phyloP scores from a whole-genome alignment of 1,284 basidiomycete species.

The Apiotrichum laibachii region DNA sequence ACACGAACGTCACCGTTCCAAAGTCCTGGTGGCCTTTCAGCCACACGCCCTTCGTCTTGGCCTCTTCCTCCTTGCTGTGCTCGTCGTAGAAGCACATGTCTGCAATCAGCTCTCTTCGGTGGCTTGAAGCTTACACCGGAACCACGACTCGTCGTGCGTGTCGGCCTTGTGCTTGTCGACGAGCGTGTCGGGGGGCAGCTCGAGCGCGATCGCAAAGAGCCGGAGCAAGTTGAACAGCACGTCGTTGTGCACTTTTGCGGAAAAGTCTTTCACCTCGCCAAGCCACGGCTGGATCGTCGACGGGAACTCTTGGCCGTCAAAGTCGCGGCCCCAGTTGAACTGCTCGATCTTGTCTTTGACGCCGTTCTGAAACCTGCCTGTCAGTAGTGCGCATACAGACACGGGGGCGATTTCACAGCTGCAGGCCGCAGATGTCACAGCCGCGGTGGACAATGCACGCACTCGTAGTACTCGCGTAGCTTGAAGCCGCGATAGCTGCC shows the following conservation, averaged over 20 bases:
- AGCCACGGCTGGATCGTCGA: conserved; percentile 18
- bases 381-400: too few species aligned
- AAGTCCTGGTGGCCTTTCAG: conserved; percentile 31
- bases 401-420: too few species aligned
- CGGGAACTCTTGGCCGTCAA: conserved; percentile 26
- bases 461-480: conserved; percentile 30
- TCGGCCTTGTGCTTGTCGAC: conserved; percentile 27
- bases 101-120: background rate
- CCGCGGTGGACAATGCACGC: conserved; percentile 1
- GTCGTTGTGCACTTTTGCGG: conserved; percentile 19
- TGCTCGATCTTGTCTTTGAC: conserved; percentile 33
- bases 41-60: conserved; percentile 25
- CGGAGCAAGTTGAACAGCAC: conserved; percentile 23
- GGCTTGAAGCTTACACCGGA: conserved; percentile 16
- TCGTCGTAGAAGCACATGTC: conserved; percentile 33
- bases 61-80: conserved; percentile 25
- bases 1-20: conserved; percentile 15
- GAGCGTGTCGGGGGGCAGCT: conserved; percentile 26
- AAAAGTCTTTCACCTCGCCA: conserved; percentile 23
- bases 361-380: conserved; percentile 24
- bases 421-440: background rate
- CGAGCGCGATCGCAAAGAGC: conserved; percentile 25
- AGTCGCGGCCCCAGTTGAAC: conserved; percentile 30
- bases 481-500: conserved; percentile 27
- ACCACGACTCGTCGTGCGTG: conserved; percentile 27